Evolutionary conservation across 352 stramenopile genomes (phyloP).

Genomic region (Pythium catenulatum): DNA sequence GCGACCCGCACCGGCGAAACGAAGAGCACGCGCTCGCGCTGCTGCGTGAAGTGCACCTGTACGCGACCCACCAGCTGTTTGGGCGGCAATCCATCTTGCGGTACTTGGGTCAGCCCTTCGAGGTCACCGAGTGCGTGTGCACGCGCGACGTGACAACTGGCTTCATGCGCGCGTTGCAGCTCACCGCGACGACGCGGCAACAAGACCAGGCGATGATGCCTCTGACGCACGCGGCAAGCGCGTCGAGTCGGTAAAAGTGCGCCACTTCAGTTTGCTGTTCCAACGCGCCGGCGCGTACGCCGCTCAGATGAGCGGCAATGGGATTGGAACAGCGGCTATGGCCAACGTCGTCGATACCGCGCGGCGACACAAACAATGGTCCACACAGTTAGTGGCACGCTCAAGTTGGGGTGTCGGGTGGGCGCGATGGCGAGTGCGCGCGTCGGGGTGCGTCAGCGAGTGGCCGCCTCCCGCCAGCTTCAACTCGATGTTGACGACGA

Average conservation of each 20-base stretch:
- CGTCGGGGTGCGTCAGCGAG: conserved; percentile 24
- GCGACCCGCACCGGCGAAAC: conserved; percentile 18
- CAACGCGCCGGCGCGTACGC: conserved; percentile 70
- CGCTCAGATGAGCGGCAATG: too few relatives aligned
- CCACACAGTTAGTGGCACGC: too few relatives aligned
- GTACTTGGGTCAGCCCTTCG: conserved; percentile 77
- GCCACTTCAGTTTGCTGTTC: conserved; percentile 71
- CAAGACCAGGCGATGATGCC: conserved; percentile 52
- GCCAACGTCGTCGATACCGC: too few relatives aligned
- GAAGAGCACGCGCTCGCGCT: conserved; percentile 61
- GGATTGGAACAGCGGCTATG: too few relatives aligned
- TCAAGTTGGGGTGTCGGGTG: too few relatives aligned
- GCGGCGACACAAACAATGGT: too few relatives aligned
- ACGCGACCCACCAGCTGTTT: conserved; percentile 73
- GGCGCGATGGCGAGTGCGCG: background rate
- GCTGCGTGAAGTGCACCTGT: conserved; percentile 67
- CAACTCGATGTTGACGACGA: conserved; percentile 55
- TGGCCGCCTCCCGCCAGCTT: conserved; percentile 20
- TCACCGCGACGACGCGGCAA: background rate
- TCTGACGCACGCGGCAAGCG: background rate
- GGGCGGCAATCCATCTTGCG: conserved; percentile 74
- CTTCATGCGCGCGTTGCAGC: conserved; percentile 39
- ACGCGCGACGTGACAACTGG: conserved; percentile 80
- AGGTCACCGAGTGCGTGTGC: conserved; percentile 67
- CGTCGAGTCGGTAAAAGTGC: conserved; percentile 64